Conservation (phyloP, 1,139 yeast genomes). For the Eremothecium coryli region DNA sequence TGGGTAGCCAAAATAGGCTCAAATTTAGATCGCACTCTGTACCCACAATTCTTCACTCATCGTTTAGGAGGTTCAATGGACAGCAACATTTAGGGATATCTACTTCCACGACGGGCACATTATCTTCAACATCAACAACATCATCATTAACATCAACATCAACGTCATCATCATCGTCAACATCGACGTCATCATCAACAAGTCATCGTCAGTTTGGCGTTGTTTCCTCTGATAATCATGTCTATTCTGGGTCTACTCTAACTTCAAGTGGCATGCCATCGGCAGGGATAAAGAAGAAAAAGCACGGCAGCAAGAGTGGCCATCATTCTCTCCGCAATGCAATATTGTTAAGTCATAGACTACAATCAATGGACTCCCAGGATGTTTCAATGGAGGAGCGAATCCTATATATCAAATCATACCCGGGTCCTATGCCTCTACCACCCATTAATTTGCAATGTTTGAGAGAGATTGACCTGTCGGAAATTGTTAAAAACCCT, state of each 20-base stretch:
- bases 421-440: slow-evolving; percentile 26
- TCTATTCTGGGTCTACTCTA: background rate
- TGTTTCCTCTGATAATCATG: background rate
- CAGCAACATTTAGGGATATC: slow-evolving; percentile 3
- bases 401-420: slow-evolving; percentile 19
- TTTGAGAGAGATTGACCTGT: slow-evolving; percentile 76
- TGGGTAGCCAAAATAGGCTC: slow-evolving; percentile 10
- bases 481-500: slow-evolving; percentile 84
- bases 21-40: slow-evolving; percentile 29
- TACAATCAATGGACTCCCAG: slow-evolving; percentile 9
- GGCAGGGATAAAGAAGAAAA: slow-evolving; percentile 11
- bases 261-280: slow-evolving; percentile 1
- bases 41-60: slow-evolving; percentile 30
- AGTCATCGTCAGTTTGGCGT: background rate
- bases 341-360: slow-evolving; percentile 15
- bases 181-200: background rate
- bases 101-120: slow-evolving; percentile 2
- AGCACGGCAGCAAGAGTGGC: slow-evolving; percentile 6
- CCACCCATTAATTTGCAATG: slow-evolving; percentile 87
- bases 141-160: slow-evolving; percentile 1
- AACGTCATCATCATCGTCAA: slow-evolving; percentile 1
- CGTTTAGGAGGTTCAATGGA: slow-evolving; percentile 21
- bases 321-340: slow-evolving; percentile 16
- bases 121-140: slow-evolving; percentile 6
- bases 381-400: slow-evolving; percentile 23